Base-by-base conservation (phyloP, 1,139 yeast genomes). In the Saccharomyces hybrid region DNA sequence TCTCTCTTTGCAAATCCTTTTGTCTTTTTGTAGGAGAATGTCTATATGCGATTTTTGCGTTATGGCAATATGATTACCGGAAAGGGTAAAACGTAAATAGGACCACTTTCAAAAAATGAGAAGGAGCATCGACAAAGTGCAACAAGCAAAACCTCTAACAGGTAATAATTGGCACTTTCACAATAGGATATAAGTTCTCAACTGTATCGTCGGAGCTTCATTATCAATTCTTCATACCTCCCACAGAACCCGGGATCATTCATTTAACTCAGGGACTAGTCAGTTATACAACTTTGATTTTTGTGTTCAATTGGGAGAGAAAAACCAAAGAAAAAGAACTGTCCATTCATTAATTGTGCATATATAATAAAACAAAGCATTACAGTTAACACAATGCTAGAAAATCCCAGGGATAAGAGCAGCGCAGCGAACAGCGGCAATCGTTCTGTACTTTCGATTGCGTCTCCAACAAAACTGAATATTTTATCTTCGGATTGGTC, bases 391-490 rank as follows among this genome's bases (percentile, higher is more conserved):
- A 3, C 23, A 29, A n/a, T 47, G 50, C n/a, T 23, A 49, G 47
- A 46, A 41, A 28, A 25, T 9, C 26, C 38, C 25, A 11, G 34
- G 20, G 27, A 46, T 14, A 20, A 42, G 47, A 47, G 49, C 14
- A 51, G 29, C n/a, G 25, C 42, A 20, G 48, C 53, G 13, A 57
- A 53, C 23, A 59, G 57, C 52, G 58, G 63, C 27, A 66, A 63
- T 51, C 59, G 68, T 46, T 67, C 71, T 3, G 69, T 66, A 31
- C 59, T 73, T 38, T 71, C 75, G 1, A 60, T 71, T 20, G 65
- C 76, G 0, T 76, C 82, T 2, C 82, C 82, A 4, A 68, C 80
- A 16, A 75, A 74, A 61, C 67, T 78, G 50, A 80, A 79, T 58
- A 72, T 75, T 27, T 74, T 73, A 4, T 67, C 74, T 6, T 70